These are phyloP conservation scores for Clonostachys solani DNA, from an alignment of 2,329 filamentous ascomycete genomes.

Conservation along the genomic window DNA sequence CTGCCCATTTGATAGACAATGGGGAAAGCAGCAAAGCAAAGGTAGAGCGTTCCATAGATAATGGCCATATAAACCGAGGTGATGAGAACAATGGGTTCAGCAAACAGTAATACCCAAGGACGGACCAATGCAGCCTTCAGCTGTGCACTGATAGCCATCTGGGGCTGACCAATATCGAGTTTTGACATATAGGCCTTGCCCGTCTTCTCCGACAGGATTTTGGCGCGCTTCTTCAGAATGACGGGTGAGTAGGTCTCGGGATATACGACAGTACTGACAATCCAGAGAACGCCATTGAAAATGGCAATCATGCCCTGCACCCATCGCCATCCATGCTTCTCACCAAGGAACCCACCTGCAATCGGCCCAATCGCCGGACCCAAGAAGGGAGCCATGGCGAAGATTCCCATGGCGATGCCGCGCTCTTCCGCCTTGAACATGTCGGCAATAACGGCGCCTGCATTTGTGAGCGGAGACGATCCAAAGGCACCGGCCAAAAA, in stretches of 20 bases:
- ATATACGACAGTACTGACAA: slow-evolving; percentile 42
- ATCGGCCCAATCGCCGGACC: slow-evolving; percentile 58
- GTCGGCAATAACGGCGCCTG: slow-evolving; percentile 60
- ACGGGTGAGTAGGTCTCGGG: slow-evolving; percentile 59
- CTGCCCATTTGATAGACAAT: slow-evolving; percentile 57
- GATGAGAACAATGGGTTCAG: slow-evolving; percentile 62
- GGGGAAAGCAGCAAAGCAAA: slow-evolving; percentile 50
- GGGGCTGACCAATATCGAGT: slow-evolving; percentile 36
- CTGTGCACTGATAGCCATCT: slow-evolving; percentile 34
- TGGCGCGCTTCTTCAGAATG: slow-evolving; percentile 46
- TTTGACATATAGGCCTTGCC: slow-evolving; percentile 52
- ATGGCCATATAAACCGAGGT: slow-evolving; percentile 61
- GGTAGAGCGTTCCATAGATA: slow-evolving; percentile 49
- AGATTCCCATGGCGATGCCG: slow-evolving; percentile 54
- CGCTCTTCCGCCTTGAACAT: slow-evolving; percentile 52
- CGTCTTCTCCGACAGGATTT: slow-evolving; percentile 42
- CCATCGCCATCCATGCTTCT: slow-evolving; percentile 60
- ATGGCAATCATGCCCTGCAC: slow-evolving; percentile 58
- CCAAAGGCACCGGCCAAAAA: slow-evolving; percentile 64
- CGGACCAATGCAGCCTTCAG: slow-evolving; percentile 53
- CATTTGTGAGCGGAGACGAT: slow-evolving; percentile 58
- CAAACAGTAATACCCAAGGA: slow-evolving; percentile 62
- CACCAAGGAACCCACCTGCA: slow-evolving; percentile 57
- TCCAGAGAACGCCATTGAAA: slow-evolving; percentile 56
- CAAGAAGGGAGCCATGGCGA: slow-evolving; percentile 60